Conservation (phyloP, 805 yeast genomes). For the Zygosaccharomyces siamensis region DNA sequence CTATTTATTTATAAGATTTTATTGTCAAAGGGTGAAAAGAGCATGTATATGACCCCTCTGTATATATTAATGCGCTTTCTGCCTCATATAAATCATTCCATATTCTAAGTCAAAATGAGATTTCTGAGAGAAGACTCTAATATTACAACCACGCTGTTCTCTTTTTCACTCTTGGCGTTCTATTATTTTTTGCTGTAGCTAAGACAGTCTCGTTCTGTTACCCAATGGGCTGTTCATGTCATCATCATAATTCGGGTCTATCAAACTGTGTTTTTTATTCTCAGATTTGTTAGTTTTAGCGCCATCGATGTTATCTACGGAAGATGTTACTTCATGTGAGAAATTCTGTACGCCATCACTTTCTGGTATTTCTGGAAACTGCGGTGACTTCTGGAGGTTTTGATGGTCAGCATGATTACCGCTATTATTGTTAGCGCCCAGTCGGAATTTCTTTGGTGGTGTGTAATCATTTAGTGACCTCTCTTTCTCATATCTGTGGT, state of each 20-base stretch:
- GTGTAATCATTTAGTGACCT: constrained; percentile 9
- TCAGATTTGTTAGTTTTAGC: constrained; percentile 1
- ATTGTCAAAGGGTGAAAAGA: constrained; percentile 5
- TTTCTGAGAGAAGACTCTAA: background rate
- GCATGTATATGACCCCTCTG: constrained; percentile 9
- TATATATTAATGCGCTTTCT: constrained; percentile 11
- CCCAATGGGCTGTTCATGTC: constrained; percentile 16
- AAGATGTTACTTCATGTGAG: constrained; percentile 14
- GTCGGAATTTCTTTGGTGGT: constrained; percentile 27
- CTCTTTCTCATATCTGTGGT: constrained; percentile 22
- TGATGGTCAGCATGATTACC: background rate
- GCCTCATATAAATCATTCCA: constrained; percentile 12
- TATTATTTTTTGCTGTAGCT: background rate
- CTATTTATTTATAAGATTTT: constrained; percentile 4
- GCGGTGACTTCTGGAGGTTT: constrained; percentile 9
- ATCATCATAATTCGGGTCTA: constrained; percentile 9
- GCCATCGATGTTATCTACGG: constrained; percentile 8
- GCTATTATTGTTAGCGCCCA: background rate
- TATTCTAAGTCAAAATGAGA: constrained; percentile 8
- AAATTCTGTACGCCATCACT: constrained; percentile 7
- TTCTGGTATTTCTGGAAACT: constrained; percentile 1
- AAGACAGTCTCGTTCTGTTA: constrained; percentile 11
- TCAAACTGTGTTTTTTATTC: constrained; percentile 16
- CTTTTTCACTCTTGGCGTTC: constrained; percentile 1
- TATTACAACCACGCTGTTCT: background rate